Evolutionary conservation across 202 grass and related monocot genomes (phyloP).

Genomic region (Hordeum pubiflorum): DNA sequence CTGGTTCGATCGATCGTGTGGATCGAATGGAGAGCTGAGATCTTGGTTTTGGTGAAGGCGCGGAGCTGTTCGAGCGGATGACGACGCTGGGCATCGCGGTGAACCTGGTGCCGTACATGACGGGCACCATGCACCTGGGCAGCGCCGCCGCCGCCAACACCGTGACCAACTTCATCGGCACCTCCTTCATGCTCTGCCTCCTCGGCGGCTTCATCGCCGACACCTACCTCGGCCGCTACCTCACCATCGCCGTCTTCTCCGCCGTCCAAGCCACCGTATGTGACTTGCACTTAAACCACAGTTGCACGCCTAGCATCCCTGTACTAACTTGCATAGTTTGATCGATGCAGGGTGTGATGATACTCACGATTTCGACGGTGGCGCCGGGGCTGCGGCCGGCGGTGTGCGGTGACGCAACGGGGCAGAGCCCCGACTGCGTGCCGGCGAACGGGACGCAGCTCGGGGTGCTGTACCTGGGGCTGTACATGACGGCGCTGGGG

Average conservation of each 20-base stretch:
- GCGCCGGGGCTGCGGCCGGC: slow-evolving; percentile 34
- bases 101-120: slow-evolving; percentile 68
- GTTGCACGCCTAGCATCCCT: not conserved
- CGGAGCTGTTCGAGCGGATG: slow-evolving; percentile 61
- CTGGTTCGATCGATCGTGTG: not conserved
- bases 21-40: not conserved
- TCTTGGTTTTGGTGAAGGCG: not conserved
- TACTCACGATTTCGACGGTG: slow-evolving; percentile 51
- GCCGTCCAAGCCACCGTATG: slow-evolving; percentile 40
- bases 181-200: slow-evolving; percentile 74
- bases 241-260: slow-evolving; percentile 60
- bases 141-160: slow-evolving; percentile 56
- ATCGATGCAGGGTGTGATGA: slow-evolving; percentile 35
- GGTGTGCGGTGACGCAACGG: slow-evolving; percentile 34
- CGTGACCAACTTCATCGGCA: slow-evolving; percentile 73
- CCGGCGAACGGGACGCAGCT: slow-evolving; percentile 47
- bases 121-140: slow-evolving; percentile 60
- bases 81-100: slow-evolving; percentile 65
- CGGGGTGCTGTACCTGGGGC: slow-evolving; percentile 47
- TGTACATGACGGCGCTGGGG: slow-evolving; percentile 62
- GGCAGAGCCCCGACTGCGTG: slow-evolving; percentile 22
- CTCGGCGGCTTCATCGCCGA: slow-evolving; percentile 65
- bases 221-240: slow-evolving; percentile 69
- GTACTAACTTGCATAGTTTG: not conserved
- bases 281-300: not conserved